Percentiles rank a stretch among this genome's conserved stretches.
phyloP scores from a whole-genome alignment of 768 basidiomycete genomes.

The Naganishia friedmannii region DNA sequence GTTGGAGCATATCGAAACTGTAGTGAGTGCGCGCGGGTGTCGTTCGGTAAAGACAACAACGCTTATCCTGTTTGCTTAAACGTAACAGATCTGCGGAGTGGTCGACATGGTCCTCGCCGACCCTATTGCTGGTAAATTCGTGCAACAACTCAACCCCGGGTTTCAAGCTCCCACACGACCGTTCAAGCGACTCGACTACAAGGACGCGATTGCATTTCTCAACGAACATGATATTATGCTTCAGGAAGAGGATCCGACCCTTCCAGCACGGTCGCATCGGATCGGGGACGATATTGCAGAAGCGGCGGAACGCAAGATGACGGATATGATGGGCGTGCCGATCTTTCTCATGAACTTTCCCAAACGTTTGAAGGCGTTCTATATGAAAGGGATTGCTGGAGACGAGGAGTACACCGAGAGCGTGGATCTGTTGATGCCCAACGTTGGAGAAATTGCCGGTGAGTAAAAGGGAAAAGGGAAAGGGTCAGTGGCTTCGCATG shows the following conservation, averaged over 20 bases:
- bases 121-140: conserved; percentile 68
- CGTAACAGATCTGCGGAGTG: conserved; percentile 77
- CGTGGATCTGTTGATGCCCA: conserved; percentile 93
- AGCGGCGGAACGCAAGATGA: conserved; percentile 96
- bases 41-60: too few species aligned
- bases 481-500: not conserved
- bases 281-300: conserved; percentile 97
- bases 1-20: conserved; percentile 83
- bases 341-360: conserved; percentile 95
- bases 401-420: conserved; percentile 79
- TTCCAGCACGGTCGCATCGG: conserved; percentile 58
- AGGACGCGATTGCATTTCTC: conserved; percentile 88
- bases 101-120: conserved; percentile 76
- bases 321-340: conserved; percentile 88
- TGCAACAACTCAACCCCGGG: conserved; percentile 87
- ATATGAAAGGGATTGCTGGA: conserved; percentile 82
- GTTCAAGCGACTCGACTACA: conserved; percentile 81
- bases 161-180: conserved; percentile 77
- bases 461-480: conserved; percentile 44
- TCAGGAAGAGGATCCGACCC: conserved; percentile 71
- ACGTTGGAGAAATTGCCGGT: conserved; percentile 98
- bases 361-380: conserved; percentile 89
- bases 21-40: conserved; percentile 58
- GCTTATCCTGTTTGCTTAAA: too few species aligned
- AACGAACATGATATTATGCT: conserved; percentile 75